phyloP scores from a whole-genome alignment of 495 filamentous ascomycete genomes.

The Xylaria palmicola region DNA sequence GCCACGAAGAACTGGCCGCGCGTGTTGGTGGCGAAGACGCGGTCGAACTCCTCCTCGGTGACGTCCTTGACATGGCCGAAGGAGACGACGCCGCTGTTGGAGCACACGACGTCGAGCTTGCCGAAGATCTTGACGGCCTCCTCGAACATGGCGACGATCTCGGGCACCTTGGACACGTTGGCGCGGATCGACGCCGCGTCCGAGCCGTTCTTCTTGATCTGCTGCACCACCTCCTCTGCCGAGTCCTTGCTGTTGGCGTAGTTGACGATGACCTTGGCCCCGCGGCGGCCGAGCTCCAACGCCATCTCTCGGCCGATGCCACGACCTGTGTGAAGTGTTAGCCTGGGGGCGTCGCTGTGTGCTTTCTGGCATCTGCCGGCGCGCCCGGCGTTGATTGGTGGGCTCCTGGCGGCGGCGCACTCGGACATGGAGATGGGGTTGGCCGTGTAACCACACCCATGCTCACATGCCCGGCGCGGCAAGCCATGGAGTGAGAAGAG shows the following conservation, averaged over 20 bases:
- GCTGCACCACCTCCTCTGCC: conserved; percentile 62
- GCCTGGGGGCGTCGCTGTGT: neutral
- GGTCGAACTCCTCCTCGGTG: conserved; percentile 72
- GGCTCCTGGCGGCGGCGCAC: neutral
- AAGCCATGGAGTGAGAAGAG: too few relatives aligned
- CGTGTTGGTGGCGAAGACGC: conserved; percentile 73
- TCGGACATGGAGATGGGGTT: conserved; percentile 15
- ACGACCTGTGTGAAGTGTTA: conserved; percentile 48
- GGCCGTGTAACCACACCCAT: conserved; percentile 4
- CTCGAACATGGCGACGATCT: conserved; percentile 53
- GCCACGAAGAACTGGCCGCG: conserved; percentile 83
- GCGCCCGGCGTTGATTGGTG: conserved; percentile 3
- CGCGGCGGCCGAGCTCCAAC: conserved; percentile 70
- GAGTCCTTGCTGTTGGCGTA: conserved; percentile 62
- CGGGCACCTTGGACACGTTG: conserved; percentile 65
- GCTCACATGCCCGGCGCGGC: neutral
- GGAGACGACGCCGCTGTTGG: conserved; percentile 64
- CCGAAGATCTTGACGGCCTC: conserved; percentile 67
- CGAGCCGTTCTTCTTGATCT: conserved; percentile 47
- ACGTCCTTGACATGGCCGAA: conserved; percentile 66
- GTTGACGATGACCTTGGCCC: conserved; percentile 74
- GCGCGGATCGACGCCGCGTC: conserved; percentile 71
- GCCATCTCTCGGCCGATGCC: conserved; percentile 76
- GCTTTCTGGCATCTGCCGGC: neutral
- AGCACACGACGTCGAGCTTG: conserved; percentile 72